phyloP scores from a whole-genome alignment of 805 yeast genomes.

The Spathaspora boniae region DNA sequence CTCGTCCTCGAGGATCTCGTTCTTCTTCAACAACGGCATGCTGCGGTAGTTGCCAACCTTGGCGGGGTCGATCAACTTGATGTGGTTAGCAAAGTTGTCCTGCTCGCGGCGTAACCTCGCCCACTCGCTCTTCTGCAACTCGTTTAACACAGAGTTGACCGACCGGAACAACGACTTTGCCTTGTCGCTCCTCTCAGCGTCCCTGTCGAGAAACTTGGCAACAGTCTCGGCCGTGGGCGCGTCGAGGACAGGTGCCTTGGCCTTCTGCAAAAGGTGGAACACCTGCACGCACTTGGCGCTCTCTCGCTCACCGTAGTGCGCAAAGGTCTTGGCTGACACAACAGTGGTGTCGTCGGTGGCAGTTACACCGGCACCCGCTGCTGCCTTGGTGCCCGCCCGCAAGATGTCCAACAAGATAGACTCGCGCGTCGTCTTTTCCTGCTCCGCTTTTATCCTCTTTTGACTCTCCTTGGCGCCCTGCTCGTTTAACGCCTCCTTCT shows the following conservation, averaged over 20 bases:
- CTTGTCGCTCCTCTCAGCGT: constrained; percentile 26
- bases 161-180: constrained; percentile 31
- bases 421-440: constrained; percentile 44
- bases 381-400: constrained; percentile 18
- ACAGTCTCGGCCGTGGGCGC: constrained; percentile 18
- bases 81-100: constrained; percentile 12
- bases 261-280: constrained; percentile 16
- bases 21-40: constrained; percentile 34
- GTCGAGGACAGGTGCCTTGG: constrained; percentile 24
- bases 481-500: constrained; percentile 10
- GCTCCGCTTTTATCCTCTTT: constrained; percentile 40
- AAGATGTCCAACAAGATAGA: constrained; percentile 45
- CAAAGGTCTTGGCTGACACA: constrained; percentile 30
- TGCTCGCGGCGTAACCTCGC: constrained; percentile 30
- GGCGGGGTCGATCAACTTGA: not conserved
- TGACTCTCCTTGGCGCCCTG: constrained; percentile 25
- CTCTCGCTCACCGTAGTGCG: constrained; percentile 28
- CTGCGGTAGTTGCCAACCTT: constrained; percentile 11
- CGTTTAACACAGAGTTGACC: constrained; percentile 34
- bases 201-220: constrained; percentile 27
- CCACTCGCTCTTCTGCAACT: constrained; percentile 30
- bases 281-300: constrained; percentile 34
- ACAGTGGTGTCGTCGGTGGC: constrained; percentile 17
- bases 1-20: constrained; percentile 50
- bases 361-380: constrained; percentile 1